Percentiles rank a stretch among this genome's conserved stretches.
These are phyloP conservation scores for Brassica rapa DNA, from an alignment of 345 rosid genomes.

Conservation along the genomic window DNA sequence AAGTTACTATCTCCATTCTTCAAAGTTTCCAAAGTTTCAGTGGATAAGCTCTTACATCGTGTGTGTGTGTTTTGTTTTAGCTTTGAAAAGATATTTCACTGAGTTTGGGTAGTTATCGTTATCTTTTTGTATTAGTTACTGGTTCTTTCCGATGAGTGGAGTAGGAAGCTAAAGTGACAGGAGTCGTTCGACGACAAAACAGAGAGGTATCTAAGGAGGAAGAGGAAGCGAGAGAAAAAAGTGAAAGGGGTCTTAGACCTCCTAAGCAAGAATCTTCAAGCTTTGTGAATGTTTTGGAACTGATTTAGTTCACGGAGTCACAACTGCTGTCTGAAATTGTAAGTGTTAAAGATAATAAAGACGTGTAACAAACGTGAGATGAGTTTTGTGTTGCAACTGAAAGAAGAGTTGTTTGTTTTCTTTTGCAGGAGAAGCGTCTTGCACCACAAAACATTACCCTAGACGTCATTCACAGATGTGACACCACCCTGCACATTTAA, in stretches of 20 bases:
- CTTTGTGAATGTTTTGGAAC: no score
- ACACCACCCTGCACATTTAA: no score
- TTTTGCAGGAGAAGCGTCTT: slow-evolving; percentile 64
- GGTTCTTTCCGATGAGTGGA: slow-evolving; percentile 2
- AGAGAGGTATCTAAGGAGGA: no score
- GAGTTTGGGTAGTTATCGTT: not conserved
- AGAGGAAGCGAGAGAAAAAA: no score
- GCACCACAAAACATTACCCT: no score
- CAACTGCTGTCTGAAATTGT: slow-evolving; percentile 83
- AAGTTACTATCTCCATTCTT: not conserved
- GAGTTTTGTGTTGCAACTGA: slow-evolving; percentile 9
- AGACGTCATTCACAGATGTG: no score
- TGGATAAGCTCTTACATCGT: not conserved
- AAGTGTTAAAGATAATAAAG: slow-evolving; percentile 34
- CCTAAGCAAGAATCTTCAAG: no score
- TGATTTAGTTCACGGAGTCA: slow-evolving; percentile 52
- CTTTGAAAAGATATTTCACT: not conserved
- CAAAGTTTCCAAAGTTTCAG: not conserved
- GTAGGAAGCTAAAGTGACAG: slow-evolving; percentile 90
- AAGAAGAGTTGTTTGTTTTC: slow-evolving; percentile 19
- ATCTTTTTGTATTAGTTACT: no score
- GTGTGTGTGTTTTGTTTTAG: not conserved
- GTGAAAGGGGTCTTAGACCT: no score
- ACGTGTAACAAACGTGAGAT: not conserved
- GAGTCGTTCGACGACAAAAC: no score